Percentiles rank a stretch among this genome's conserved stretches.
Conservation (phyloP, 148 eudicot species). For the Drosera capensis region DNA sequence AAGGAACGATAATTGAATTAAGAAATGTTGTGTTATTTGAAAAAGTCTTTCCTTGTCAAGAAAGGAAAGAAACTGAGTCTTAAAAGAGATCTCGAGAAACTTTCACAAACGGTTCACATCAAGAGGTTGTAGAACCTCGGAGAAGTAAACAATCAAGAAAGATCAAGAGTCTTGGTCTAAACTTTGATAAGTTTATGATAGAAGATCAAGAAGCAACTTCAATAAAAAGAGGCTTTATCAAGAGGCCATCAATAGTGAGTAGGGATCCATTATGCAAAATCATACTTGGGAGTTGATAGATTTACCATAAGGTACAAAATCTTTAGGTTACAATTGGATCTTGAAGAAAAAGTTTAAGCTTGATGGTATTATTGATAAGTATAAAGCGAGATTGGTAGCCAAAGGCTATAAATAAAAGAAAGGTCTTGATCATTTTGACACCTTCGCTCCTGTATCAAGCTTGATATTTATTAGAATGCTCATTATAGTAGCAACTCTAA, state of each 20-base stretch:
- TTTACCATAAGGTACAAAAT: background rate
- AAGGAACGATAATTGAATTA: background rate
- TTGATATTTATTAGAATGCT: too few species aligned
- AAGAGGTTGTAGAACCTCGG: background rate
- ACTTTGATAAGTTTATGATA: background rate
- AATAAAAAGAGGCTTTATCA: too few species aligned
- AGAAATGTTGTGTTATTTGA: background rate
- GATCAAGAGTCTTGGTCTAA: background rate
- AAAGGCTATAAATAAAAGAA: too few species aligned
- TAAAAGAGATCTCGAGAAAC: too few species aligned
- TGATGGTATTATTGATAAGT: background rate
- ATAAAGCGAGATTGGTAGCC: too few species aligned
- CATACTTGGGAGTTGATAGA: background rate
- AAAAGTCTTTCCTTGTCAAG: background rate
- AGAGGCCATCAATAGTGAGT: background rate
- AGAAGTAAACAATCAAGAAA: background rate
- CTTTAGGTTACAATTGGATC: background rate
- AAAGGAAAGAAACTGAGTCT: background rate
- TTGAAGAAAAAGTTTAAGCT: background rate
- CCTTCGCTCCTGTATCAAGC: too few species aligned
- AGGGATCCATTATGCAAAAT: background rate
- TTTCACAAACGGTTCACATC: background rate
- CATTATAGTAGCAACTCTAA: too few species aligned
- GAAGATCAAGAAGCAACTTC: background rate
- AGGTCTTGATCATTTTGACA: too few species aligned